A percentile compares a stretch with the other conserved stretches of the same genome.
Conservation (phyloP, 176 grass and related monocot species). For the Eragrostis nindensis region DNA sequence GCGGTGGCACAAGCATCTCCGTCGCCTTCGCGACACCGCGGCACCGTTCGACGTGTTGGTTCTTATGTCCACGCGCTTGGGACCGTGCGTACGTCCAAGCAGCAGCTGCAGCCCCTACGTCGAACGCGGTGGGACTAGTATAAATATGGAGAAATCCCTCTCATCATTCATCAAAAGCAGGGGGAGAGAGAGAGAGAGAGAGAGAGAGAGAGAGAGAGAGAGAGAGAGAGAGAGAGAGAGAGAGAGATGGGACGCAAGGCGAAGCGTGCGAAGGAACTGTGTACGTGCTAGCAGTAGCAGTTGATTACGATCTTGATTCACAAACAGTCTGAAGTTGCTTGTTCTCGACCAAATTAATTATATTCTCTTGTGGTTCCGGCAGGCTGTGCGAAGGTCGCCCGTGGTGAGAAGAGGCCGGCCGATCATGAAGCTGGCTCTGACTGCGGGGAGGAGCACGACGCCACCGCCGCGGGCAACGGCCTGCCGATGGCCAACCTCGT, state of each 20-base stretch:
- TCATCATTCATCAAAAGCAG: not conserved
- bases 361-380: not conserved
- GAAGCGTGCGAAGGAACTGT: conserved; percentile 21
- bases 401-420: not conserved
- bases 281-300: not conserved
- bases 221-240: not conserved
- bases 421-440: not conserved
- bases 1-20: not conserved
- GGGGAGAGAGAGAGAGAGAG: too few species aligned
- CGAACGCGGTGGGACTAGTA: not conserved
- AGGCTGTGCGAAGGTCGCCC: not conserved
- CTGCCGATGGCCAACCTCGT: conserved; percentile 69
- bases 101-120: not conserved
- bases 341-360: not conserved
- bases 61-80: not conserved
- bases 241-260: conserved; percentile 30
- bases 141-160: conserved; percentile 21
- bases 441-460: not conserved
- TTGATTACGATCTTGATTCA: not conserved
- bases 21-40: not conserved
- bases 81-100: conserved; percentile 22
- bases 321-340: not conserved
- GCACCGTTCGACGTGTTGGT: not conserved
- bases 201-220: too few species aligned
- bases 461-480: not conserved